phyloP scores from a whole-genome alignment of 805 yeast genomes.

The Wickerhamiella parazyma region DNA sequence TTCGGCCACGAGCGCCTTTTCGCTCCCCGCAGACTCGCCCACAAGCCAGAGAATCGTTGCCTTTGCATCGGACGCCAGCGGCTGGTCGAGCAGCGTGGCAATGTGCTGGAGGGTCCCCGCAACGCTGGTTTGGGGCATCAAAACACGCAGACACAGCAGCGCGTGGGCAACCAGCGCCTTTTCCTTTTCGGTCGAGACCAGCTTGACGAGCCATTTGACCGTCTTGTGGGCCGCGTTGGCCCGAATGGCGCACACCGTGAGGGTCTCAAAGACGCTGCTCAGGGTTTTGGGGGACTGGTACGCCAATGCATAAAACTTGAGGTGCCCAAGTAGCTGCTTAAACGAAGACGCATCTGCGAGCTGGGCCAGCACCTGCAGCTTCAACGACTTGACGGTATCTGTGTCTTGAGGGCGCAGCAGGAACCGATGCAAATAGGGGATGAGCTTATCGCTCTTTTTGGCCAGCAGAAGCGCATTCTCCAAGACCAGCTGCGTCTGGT shows the following conservation, averaged over 20 bases:
- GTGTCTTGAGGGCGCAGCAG: conserved; percentile 45
- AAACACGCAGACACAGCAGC: conserved; percentile 15
- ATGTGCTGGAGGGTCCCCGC: conserved; percentile 9
- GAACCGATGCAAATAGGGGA: conserved; percentile 27
- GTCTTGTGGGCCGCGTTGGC: conserved; percentile 6
- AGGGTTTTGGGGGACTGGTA: not conserved
- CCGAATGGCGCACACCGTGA: conserved; percentile 10
- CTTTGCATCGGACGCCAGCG: conserved; percentile 36
- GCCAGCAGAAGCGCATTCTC: conserved; percentile 34
- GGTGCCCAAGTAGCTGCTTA: not conserved
- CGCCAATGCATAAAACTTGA: conserved; percentile 7
- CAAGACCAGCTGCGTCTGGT: conserved; percentile 31
- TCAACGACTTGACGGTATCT: conserved; percentile 33
- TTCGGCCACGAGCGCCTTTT: conserved; percentile 55
- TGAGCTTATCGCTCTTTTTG: conserved; percentile 26
- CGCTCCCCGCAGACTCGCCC: conserved; percentile 54
- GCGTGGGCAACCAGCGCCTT: conserved; percentile 15
- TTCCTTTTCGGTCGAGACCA: conserved; percentile 11
- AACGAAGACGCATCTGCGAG: conserved; percentile 2
- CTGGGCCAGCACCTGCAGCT: conserved; percentile 31
- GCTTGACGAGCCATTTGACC: conserved; percentile 13
- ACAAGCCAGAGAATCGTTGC: conserved; percentile 83
- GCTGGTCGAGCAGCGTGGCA: conserved; percentile 19
- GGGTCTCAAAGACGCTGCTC: conserved; percentile 8
- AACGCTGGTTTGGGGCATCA: conserved; percentile 13